Base-by-base conservation (phyloP, 1,284 basidiomycete genomes). In the Moniliophthora roreri region DNA sequence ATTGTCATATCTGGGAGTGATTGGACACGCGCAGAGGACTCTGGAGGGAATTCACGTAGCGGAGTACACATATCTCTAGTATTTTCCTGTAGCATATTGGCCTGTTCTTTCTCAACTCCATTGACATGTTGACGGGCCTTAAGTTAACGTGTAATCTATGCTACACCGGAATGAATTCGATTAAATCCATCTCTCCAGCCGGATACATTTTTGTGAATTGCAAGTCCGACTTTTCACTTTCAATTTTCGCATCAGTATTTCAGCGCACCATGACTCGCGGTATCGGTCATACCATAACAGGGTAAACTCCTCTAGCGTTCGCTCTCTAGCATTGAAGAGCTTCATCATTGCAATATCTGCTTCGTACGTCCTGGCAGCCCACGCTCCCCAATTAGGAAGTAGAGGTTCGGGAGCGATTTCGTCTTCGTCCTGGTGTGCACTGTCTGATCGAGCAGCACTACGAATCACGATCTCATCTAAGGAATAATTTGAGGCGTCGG, bases 291-390 rank as follows among this genome's bases (percentile, higher is more conserved):
- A 58, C 54, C 47, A 48, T 38, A 56, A 26, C 23, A 46, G 37
- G 20, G 50, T 15, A 32, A 56, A 53, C 35, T 56, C 51, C 13
- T 26, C 28, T 1, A 52, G n/a, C 4, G 54, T 56, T 4, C 50
- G 36, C 18, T 46, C 47, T 35, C 46, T 34, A 5, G 51, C 34
- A 47, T 50, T 47, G 24, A 53, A 35, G 5, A 53, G 28, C 20
- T 52, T 59, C 58, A 66, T 59, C 61, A 67, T 60, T 26, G 60
- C 60, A 32, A 69, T 50, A 45, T 69, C 66, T 16, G 64, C 59
- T n/a, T 63, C 54, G 52, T 68, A 68, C 16, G 61, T 63, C 38
- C 62, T 60, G 26, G 63, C 57, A 11, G 63, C 42, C 0, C 59
- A 65, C n/a, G 58, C 52, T 34, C 63, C 66, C 36, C 62, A 68